Conservation (phyloP, 306 rosid genomes). For the Rosa rugosa region DNA sequence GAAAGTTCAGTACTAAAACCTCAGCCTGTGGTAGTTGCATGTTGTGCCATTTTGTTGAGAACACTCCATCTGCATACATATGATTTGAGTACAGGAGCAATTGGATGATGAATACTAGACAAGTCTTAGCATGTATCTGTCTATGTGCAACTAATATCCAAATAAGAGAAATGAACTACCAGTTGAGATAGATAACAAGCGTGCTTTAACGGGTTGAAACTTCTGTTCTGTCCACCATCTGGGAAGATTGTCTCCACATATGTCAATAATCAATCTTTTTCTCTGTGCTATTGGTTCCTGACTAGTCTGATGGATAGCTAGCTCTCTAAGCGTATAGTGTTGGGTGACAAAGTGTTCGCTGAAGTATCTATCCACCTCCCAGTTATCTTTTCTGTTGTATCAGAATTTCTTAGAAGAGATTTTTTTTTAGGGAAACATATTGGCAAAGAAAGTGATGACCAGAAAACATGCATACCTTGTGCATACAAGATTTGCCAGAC, state of each 20-base stretch:
- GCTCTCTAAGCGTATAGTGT: slow-evolving; percentile 60
- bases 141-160: too few species aligned
- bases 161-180: neutral
- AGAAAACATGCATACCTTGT: neutral
- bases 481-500: neutral
- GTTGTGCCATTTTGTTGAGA: slow-evolving; percentile 50
- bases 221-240: too few species aligned
- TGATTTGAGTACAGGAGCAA: neutral
- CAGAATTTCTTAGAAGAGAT: slow-evolving; percentile 2
- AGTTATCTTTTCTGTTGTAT: slow-evolving; percentile 38
- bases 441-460: too few species aligned
- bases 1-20: slow-evolving; percentile 56
- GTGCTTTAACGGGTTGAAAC: too few species aligned
- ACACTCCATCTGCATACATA: slow-evolving; percentile 50
- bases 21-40: slow-evolving; percentile 42
- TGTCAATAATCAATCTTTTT: too few species aligned
- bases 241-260: too few species aligned
- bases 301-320: slow-evolving; percentile 44
- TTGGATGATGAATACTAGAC: neutral
- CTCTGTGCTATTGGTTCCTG: slow-evolving; percentile 21
- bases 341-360: slow-evolving; percentile 48
- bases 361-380: slow-evolving; percentile 35
- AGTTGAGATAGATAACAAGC: too few species aligned
- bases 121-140: too few species aligned
- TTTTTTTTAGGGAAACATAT: neutral